Evolutionary conservation across 768 basidiomycete genomes (phyloP).

Genomic region (Amanita fuliginea): DNA sequence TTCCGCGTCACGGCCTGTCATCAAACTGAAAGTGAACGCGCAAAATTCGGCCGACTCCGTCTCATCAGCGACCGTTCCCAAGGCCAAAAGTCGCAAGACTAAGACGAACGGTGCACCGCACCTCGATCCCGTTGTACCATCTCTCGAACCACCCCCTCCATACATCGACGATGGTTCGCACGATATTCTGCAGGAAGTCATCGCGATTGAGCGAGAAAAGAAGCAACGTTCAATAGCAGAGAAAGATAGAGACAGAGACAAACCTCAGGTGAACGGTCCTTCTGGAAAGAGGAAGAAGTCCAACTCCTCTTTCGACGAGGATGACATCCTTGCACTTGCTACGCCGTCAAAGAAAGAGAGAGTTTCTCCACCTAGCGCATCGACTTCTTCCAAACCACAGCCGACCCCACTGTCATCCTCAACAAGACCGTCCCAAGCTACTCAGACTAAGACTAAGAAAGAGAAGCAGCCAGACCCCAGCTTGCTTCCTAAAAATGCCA

Average conservation of each 20-base stretch:
- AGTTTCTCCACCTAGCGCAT: constrained; percentile 27
- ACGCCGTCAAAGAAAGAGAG: constrained; percentile 51
- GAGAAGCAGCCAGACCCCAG: constrained; percentile 24
- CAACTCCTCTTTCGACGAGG: constrained; percentile 30
- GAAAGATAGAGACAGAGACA: constrained; percentile 15
- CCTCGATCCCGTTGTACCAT: constrained; percentile 18
- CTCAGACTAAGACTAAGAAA: constrained; percentile 29
- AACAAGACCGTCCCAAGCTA: constrained; percentile 14
- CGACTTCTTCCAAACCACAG: constrained; percentile 13
- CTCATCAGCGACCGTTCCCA: constrained; percentile 18
- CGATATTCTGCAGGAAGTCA: constrained; percentile 71
- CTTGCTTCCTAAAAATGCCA: constrained; percentile 17
- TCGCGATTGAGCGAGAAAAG: constrained; percentile 67
- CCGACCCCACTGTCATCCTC: constrained; percentile 17
- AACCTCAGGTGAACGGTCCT: constrained; percentile 25
- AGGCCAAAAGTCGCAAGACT: constrained; percentile 29
- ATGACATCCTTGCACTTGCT: constrained; percentile 53
- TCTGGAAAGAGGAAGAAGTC: constrained; percentile 50
- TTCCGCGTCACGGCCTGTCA: constrained; percentile 36
- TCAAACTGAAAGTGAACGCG: constrained; percentile 57
- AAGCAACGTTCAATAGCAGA: constrained; percentile 28
- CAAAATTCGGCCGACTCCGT: constrained; percentile 16
- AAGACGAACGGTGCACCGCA: constrained; percentile 25
- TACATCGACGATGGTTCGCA: constrained; percentile 76
- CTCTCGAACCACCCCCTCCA: constrained; percentile 51